phyloP scores from a whole-genome alignment of 1,139 yeast genomes.

The Kodamaea sp. region DNA sequence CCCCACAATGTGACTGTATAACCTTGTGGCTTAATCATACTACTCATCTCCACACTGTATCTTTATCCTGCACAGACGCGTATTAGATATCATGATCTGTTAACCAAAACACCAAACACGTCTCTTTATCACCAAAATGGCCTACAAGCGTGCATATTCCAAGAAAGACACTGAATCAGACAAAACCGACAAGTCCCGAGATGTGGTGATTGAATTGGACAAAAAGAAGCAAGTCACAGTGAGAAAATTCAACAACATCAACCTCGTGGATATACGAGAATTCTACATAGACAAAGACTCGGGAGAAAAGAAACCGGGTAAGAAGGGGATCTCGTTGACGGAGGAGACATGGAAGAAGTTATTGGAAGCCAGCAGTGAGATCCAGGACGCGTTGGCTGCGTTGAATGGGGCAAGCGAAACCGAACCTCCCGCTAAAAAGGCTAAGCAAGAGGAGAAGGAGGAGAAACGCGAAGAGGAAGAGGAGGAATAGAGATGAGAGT shows the following conservation, averaged over 20 bases:
- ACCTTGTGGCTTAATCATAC: too few relatives aligned
- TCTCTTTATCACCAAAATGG: conserved; percentile 11
- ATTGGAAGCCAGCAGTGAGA: conserved; percentile 51
- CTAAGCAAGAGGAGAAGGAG: conserved; percentile 2
- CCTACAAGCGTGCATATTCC: conserved; percentile 12
- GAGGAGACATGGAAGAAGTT: conserved; percentile 67
- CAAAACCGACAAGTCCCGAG: not conserved
- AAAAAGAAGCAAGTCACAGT: conserved; percentile 72
- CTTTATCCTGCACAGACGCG: too few relatives aligned
- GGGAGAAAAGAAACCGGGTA: conserved; percentile 70
- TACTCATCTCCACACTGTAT: too few relatives aligned
- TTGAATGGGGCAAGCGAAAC: conserved; percentile 21
- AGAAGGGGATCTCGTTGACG: conserved; percentile 81
- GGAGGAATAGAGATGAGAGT: too few relatives aligned
- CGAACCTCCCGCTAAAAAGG: conserved; percentile 9
- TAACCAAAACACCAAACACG: too few relatives aligned
- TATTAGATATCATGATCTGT: too few relatives aligned
- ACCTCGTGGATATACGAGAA: conserved; percentile 78
- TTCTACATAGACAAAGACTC: conserved; percentile 64
- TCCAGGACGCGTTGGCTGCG: conserved; percentile 58
- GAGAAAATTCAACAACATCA: conserved; percentile 62
- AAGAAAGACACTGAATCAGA: not conserved
- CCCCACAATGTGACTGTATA: too few relatives aligned
- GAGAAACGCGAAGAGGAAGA: too few relatives aligned
- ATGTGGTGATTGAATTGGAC: conserved; percentile 42